phyloP scores from a whole-genome alignment of 306 rosid species.

The Bauhinia variegata region DNA sequence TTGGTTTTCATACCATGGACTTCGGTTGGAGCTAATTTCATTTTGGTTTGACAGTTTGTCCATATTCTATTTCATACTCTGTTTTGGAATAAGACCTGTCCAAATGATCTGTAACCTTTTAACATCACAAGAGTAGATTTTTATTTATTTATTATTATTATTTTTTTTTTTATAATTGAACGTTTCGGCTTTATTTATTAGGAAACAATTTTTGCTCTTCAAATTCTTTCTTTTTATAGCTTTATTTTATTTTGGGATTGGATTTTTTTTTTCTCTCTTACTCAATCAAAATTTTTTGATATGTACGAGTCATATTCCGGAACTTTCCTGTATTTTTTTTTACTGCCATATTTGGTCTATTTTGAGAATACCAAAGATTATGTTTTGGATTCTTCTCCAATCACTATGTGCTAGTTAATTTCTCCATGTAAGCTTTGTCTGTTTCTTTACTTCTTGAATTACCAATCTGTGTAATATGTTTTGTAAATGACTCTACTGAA shows the following conservation, averaged over 20 bases:
- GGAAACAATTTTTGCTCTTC: conserved; percentile 16
- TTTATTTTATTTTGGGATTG: background rate
- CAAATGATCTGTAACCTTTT: conserved; percentile 17
- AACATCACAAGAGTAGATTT: conserved; percentile 6
- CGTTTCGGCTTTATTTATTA: conserved; percentile 8
- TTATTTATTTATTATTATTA: too few relatives aligned
- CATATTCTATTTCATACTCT: conserved; percentile 29
- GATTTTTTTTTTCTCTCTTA: background rate
- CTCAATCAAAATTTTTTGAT: conserved; percentile 13
- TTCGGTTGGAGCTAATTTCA: conserved; percentile 30
- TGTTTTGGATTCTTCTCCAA: conserved; percentile 27
- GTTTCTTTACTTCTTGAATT: background rate
- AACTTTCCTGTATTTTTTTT: background rate
- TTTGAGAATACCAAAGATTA: conserved; percentile 23
- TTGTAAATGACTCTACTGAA: background rate
- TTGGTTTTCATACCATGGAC: conserved; percentile 39
- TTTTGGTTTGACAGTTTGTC: conserved; percentile 34
- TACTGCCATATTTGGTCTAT: background rate
- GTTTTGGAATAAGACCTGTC: conserved; percentile 22
- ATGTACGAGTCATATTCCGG: conserved; percentile 8
- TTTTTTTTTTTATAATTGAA: background rate
- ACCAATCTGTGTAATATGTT: conserved; percentile 19
- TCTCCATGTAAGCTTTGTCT: conserved; percentile 23
- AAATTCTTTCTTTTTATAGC: background rate
- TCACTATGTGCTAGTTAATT: background rate